Conservation (phyloP, 1,139 yeast species). For the Protomyces lactucae-debilis region DNA sequence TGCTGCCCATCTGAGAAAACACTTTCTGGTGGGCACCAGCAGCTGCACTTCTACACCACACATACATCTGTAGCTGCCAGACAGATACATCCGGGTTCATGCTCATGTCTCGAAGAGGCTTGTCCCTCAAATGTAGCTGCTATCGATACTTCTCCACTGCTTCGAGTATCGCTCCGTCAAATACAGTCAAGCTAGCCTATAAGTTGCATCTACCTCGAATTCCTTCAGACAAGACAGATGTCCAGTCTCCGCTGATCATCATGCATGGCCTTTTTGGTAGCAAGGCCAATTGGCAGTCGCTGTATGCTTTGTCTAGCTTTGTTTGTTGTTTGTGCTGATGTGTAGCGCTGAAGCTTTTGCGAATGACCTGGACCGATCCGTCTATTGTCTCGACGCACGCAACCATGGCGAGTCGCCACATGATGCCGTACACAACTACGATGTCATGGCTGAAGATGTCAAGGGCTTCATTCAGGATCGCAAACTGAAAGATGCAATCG, state of each 20-base stretch:
- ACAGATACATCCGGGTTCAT: neutral
- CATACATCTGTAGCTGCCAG: too few relatives aligned
- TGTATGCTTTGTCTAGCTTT: conserved; percentile 47
- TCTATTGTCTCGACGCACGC: conserved; percentile 53
- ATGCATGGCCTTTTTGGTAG: conserved; percentile 90
- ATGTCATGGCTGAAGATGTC: conserved; percentile 79
- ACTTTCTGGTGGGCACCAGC: too few relatives aligned
- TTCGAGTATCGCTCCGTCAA: neutral
- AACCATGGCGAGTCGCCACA: conserved; percentile 95
- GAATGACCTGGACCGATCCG: conserved; percentile 40
- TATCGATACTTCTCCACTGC: neutral
- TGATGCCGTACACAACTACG: conserved; percentile 61
- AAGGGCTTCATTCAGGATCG: conserved; percentile 58
- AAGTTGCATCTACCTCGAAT: neutral
- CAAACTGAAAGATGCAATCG: conserved; percentile 51
- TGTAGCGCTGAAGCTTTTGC: conserved; percentile 34
- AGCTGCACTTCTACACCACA: too few relatives aligned
- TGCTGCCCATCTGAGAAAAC: too few relatives aligned
- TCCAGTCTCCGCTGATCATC: conserved; percentile 56
- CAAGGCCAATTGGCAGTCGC: conserved; percentile 68
- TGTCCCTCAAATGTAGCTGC: neutral
- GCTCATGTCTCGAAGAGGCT: neutral
- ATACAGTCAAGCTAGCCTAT: conserved; percentile 20
- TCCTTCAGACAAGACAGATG: neutral
- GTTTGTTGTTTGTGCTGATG: conserved; percentile 22